Percentiles rank a stretch among this genome's conserved stretches.
Evolutionary conservation across 768 basidiomycete species (phyloP).

Genomic region (Amanita pseudoporphyria): DNA sequence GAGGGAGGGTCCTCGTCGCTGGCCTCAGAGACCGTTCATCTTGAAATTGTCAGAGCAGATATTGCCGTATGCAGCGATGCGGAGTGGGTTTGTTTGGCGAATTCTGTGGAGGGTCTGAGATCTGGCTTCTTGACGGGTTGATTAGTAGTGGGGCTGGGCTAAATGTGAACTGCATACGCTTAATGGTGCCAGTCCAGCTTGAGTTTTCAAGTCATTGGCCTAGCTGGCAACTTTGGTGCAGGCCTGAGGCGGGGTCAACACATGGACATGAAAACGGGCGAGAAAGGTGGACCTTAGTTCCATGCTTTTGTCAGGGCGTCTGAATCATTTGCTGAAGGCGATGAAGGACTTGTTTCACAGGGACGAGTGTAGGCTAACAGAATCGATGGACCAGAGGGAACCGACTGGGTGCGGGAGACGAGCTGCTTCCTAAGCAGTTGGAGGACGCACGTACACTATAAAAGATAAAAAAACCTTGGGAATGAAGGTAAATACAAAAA

Average conservation of each 20-base stretch:
- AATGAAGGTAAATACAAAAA: no score
- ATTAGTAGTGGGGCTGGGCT: constrained; percentile 41
- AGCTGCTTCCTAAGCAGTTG: no score
- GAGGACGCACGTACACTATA: no score
- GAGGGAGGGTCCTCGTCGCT: constrained; percentile 29
- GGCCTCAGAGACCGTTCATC: constrained; percentile 16
- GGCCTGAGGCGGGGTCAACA: constrained; percentile 34
- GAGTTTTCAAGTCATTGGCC: constrained; percentile 88
- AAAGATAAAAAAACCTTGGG: no score
- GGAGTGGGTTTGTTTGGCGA: constrained; percentile 38
- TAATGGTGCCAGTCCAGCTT: constrained; percentile 78
- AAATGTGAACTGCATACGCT: constrained; percentile 88
- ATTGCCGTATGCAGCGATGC: constrained; percentile 19
- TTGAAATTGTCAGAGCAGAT: constrained; percentile 15
- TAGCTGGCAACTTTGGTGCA: constrained; percentile 85
- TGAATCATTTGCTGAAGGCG: constrained; percentile 82
- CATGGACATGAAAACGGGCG: constrained; percentile 7
- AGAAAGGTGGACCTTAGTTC: constrained; percentile 54
- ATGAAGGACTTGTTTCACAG: constrained; percentile 95
- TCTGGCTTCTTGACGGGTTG: constrained; percentile 53
- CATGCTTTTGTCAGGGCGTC: constrained; percentile 85
- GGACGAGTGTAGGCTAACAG: no score
- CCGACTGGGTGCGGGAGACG: no score
- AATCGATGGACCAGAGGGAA: no score
- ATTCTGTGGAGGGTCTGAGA: constrained; percentile 54